Evolutionary conservation across 2,329 filamentous ascomycete species (phyloP).

Genomic region (Neopestalotiopsis rosae): DNA sequence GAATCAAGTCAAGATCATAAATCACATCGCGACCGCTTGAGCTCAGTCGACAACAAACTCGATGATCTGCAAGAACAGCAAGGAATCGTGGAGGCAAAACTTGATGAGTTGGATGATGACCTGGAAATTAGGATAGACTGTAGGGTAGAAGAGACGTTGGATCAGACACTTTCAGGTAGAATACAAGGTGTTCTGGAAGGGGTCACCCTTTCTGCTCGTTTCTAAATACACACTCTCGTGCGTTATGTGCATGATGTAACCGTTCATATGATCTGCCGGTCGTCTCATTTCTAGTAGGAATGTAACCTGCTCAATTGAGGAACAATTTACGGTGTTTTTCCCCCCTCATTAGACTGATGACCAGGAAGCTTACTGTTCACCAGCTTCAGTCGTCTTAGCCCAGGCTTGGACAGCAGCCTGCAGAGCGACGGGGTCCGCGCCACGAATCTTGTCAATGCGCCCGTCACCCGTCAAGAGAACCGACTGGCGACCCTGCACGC

Average conservation of each 20-base stretch:
- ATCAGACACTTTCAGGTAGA: slow-evolving; percentile 1
- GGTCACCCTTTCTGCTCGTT: slow-evolving; percentile 13
- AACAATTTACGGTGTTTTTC: background rate
- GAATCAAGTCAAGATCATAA: background rate
- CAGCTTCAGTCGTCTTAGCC: background rate
- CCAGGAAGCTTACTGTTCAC: background rate
- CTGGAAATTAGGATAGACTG: slow-evolving; percentile 9
- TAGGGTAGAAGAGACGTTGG: slow-evolving; percentile 11
- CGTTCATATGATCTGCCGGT: too few species aligned
- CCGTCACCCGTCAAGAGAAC: background rate
- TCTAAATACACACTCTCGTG: background rate
- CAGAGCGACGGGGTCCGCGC: background rate
- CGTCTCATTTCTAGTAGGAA: too few species aligned
- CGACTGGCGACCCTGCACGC: slow-evolving; percentile 7
- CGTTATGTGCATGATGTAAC: too few species aligned
- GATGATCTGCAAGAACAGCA: background rate
- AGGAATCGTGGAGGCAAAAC: background rate
- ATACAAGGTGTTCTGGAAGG: slow-evolving; percentile 13
- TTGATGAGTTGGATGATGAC: slow-evolving; percentile 11
- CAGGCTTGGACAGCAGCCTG: slow-evolving; percentile 6
- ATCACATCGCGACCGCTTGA: background rate
- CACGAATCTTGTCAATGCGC: slow-evolving; percentile 15
- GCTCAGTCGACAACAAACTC: background rate
- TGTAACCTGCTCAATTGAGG: background rate
- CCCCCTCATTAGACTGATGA: background rate